Evolutionary conservation across 352 stramenopile species (phyloP).

Genomic region (Phytophthora pluvialis): DNA sequence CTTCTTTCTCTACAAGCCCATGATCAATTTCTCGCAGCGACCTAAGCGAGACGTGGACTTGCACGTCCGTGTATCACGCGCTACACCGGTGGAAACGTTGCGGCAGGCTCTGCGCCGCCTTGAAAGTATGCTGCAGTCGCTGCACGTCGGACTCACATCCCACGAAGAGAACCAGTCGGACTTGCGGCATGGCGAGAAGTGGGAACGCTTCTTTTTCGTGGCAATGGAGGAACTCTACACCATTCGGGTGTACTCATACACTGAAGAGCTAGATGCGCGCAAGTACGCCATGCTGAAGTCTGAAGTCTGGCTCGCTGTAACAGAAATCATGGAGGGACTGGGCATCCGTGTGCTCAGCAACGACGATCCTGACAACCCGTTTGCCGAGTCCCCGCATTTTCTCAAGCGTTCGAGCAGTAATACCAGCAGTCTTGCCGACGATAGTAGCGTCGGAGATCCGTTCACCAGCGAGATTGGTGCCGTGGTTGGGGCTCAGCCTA

Average conservation of each 20-base stretch:
- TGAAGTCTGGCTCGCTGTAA: constrained; percentile 88
- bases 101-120: constrained; percentile 64
- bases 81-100: constrained; percentile 66
- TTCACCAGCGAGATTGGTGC: constrained; percentile 68
- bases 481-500: constrained; percentile 51
- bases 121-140: constrained; percentile 82
- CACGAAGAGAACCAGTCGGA: constrained; percentile 88
- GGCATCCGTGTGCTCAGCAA: constrained; percentile 63
- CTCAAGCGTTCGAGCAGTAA: constrained; percentile 34
- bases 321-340: constrained; percentile 90
- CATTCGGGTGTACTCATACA: constrained; percentile 89
- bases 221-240: constrained; percentile 87
- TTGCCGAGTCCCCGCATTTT: constrained; percentile 44
- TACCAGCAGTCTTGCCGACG: constrained; percentile 22
- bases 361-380: constrained; percentile 41
- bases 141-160: constrained; percentile 86
- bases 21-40: constrained; percentile 89
- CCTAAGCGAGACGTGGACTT: constrained; percentile 87
- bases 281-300: constrained; percentile 92
- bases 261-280: constrained; percentile 82
- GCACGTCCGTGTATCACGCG: constrained; percentile 60
- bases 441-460: constrained; percentile 43
- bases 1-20: constrained; percentile 91
- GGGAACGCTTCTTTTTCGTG: constrained; percentile 86
- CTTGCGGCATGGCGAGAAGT: constrained; percentile 80